Base-by-base conservation (phyloP, 2,329 filamentous ascomycete species). In the Aureobasidium vineae region DNA sequence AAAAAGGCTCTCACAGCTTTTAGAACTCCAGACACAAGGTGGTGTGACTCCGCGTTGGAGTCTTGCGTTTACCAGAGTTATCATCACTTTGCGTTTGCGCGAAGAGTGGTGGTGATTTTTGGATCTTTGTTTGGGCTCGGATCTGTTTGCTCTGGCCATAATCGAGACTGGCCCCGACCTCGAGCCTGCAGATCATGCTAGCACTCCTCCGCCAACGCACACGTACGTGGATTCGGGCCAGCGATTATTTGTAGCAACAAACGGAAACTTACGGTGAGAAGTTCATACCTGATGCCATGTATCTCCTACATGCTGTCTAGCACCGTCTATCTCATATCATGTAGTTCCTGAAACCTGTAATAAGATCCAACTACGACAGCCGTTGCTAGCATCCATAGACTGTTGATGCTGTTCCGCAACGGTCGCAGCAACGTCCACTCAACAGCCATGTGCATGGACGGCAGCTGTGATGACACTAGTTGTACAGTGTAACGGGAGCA, bases 401-500 rank as follows among this genome's bases (percentile, higher is more conserved):
- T 19, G 28, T 49, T 15, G 31, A 26, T 26, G 59, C 15, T 63
- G 21, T 26, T 21, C 40, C 45, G 15, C 21, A 63, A 52, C 59
- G 45, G 45, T 21, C 19, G 33, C 33, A 38, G 50, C 59, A 63
- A 52, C 59, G 59, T 23, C 45, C 23, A 21, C 23, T 28, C 31
- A 50, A 63, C 59, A 45, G 59, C 26, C 21, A 7, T 40, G 59
- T 50, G 45, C 59, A 47, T 38, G 33, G 33, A 33, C 33, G 26
- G 56, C 56, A 50, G 43, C 33, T 38, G 38, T 31, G 31, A 33
- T 50, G 21, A 41, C 45, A 63, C 45, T 50, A 52, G 43, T 52
- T 41, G 28, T 63, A 23, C 33, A 63, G 59, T 31, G 59, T 40
- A 63, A 63, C 59, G 59, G 33, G 5, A 28, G 33, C 45, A 61